Percentiles rank a stretch among this genome's conserved stretches.
phyloP scores from a whole-genome alignment of 306 rosid genomes.

The Pueraria montana region DNA sequence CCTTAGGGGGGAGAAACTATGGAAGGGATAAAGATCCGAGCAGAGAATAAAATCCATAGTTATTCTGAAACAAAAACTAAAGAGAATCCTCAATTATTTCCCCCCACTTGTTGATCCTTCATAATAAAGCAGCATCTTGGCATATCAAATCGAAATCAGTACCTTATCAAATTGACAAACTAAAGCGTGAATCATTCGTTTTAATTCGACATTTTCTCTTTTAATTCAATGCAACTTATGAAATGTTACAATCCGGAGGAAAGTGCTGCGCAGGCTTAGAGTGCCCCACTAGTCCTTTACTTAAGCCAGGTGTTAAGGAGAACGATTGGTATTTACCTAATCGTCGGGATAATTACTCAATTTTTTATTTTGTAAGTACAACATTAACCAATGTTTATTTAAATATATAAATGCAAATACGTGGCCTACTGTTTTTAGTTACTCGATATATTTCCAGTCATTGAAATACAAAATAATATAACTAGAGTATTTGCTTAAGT shows the following conservation, averaged over 20 bases:
- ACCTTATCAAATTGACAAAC: slow-evolving; percentile 22
- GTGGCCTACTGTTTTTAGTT: too few relatives aligned
- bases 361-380: background rate
- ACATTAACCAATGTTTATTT: too few relatives aligned
- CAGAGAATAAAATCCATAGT: background rate
- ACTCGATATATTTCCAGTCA: too few relatives aligned
- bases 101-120: slow-evolving; percentile 30
- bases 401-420: too few relatives aligned
- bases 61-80: slow-evolving; percentile 11
- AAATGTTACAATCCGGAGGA: slow-evolving; percentile 4
- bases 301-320: slow-evolving; percentile 13
- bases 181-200: slow-evolving; percentile 4
- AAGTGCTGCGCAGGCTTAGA: background rate
- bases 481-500: background rate
- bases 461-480: background rate
- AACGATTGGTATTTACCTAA: background rate
- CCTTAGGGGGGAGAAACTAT: background rate
- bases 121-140: slow-evolving; percentile 1
- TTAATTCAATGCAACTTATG: background rate
- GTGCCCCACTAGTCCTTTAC: slow-evolving; percentile 28
- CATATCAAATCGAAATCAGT: slow-evolving; percentile 41
- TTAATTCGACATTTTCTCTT: background rate
- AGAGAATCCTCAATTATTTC: slow-evolving; percentile 38
- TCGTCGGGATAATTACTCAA: background rate
- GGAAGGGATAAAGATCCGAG: background rate